These are phyloP conservation scores for Calendula officinalis DNA, from an alignment of 129 eudicot species.

Conservation along the genomic window DNA sequence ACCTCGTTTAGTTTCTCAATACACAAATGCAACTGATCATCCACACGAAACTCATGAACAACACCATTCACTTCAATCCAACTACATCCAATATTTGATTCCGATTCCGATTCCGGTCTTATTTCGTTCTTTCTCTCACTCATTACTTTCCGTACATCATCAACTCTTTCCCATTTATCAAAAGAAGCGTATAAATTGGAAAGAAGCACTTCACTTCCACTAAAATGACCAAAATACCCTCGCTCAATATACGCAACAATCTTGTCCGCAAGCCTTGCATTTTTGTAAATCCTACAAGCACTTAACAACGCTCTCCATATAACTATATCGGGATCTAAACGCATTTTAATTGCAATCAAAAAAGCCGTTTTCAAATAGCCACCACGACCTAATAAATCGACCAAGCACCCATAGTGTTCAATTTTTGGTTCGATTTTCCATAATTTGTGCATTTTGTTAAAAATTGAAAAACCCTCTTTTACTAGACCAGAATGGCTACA, in stretches of 20 bases:
- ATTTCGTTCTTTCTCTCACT: constrained; percentile 33
- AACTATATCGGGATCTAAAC: constrained; percentile 52
- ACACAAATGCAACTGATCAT: constrained; percentile 60
- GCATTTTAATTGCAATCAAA: constrained; percentile 59
- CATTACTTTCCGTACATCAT: constrained; percentile 49
- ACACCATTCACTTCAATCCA: constrained; percentile 83
- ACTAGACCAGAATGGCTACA: constrained; percentile 91
- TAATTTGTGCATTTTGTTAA: constrained; percentile 47
- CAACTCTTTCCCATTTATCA: constrained; percentile 71
- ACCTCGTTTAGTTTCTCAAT: constrained; percentile 46
- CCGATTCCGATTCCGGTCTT: constrained; percentile 1
- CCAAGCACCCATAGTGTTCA: constrained; percentile 80
- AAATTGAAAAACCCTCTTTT: constrained; percentile 67
- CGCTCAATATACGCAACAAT: constrained; percentile 42
- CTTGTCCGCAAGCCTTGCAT: constrained; percentile 50
- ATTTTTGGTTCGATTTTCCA: constrained; percentile 64
- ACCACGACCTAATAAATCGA: constrained; percentile 81
- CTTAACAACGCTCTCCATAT: constrained; percentile 85
- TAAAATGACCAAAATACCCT: constrained; percentile 26
- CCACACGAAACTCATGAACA: constrained; percentile 76
- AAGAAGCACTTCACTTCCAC: constrained; percentile 54
- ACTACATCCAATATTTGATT: constrained; percentile 60
- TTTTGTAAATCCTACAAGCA: constrained; percentile 68
- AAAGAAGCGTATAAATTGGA: constrained; percentile 76
- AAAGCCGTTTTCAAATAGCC: constrained; percentile 68